Evolutionary conservation across 768 basidiomycete species (phyloP), one percentile per base, ranked within the genome.

Genomic region (Auricularia auricula-judae): DNA sequence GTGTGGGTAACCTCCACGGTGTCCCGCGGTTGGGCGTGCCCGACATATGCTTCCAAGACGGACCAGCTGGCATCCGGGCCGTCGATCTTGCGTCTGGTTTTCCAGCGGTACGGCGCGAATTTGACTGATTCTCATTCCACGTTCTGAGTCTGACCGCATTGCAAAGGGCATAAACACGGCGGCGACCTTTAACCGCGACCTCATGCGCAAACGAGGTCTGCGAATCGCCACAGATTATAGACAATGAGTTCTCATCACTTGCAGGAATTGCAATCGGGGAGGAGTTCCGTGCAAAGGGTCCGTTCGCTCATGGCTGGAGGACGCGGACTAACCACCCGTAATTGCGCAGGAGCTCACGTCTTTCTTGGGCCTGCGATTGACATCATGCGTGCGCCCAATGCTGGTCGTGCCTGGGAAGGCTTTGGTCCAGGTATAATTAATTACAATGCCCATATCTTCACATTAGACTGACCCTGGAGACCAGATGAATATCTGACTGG

Each of bases 391-490:
- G 36, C 58, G 7, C 63, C 67, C 3, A 34, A 62, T 16, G 91
- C 88, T 7, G 94, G 94, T 18, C 79, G 94, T 34, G 93, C 94
- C 73, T 96, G 92, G 91, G 94, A 96, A 79, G 92, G 91, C n/a
- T 94, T 93, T 65, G 93, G 93, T 36, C 91, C 83, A n/a, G 53
- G 53, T 54, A 54, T n/a, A 29, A 10, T n/a, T 18, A n/a, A 7
- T 54, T 18, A 12, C n/a, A 7, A n/a, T 54, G 18, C 23, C 18
- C 18, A 29, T 29, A 29, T 29, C 2, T 29, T 29, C 29, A 29
- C 29, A 29, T 29, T 33, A 29, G 33, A 61, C 10, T 51, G 80
- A 80, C 16, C 81, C 7, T 64, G 81, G 82, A 11, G 82, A 11
- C 76, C 77, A 10, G 94, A 97, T 72, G 94, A 94, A 0, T 96